phyloP scores from a whole-genome alignment of 2,329 filamentous ascomycete species.

The Pseudogymnoascus sp. region DNA sequence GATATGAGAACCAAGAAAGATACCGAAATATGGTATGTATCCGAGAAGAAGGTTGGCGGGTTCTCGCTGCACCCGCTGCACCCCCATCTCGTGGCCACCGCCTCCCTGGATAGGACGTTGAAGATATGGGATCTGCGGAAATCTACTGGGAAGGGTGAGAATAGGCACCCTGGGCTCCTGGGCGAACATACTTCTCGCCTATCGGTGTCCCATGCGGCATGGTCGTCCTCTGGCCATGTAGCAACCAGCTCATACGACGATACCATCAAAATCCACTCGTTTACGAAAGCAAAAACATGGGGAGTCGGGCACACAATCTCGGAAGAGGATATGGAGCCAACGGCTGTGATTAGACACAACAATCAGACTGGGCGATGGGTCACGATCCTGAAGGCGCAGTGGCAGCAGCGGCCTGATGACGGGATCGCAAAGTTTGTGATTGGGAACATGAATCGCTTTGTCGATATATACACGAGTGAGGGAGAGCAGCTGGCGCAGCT shows the following conservation, averaged over 20 bases:
- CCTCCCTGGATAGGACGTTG: slow-evolving; percentile 78
- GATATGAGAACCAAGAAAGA: slow-evolving; percentile 59
- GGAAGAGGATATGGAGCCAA: slow-evolving; percentile 58
- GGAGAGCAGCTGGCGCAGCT: slow-evolving; percentile 85
- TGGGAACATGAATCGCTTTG: slow-evolving; percentile 96
- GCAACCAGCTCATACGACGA: slow-evolving; percentile 94
- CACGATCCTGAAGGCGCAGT: slow-evolving; percentile 72
- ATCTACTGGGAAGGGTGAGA: slow-evolving; percentile 54
- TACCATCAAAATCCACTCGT: slow-evolving; percentile 85
- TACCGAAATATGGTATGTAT: slow-evolving; percentile 63
- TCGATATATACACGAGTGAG: slow-evolving; percentile 76
- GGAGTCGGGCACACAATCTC: slow-evolving; percentile 47
- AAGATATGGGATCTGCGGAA: slow-evolving; percentile 90
- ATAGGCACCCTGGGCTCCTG: slow-evolving; percentile 56
- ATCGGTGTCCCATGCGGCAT: slow-evolving; percentile 87
- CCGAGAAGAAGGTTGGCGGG: slow-evolving; percentile 91
- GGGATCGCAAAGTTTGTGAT: slow-evolving; percentile 82
- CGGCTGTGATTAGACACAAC: slow-evolving; percentile 68
- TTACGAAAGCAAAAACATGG: slow-evolving; percentile 54
- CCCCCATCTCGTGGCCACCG: slow-evolving; percentile 78
- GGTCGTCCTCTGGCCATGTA: slow-evolving; percentile 74
- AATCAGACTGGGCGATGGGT: slow-evolving; percentile 96
- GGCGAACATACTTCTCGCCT: slow-evolving; percentile 76
- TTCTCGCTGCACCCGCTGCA: slow-evolving; percentile 76
- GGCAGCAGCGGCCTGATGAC: slow-evolving; percentile 73